Evolutionary conservation across 441 rosid genomes (phyloP).

Genomic region (Eruca vesicaria): DNA sequence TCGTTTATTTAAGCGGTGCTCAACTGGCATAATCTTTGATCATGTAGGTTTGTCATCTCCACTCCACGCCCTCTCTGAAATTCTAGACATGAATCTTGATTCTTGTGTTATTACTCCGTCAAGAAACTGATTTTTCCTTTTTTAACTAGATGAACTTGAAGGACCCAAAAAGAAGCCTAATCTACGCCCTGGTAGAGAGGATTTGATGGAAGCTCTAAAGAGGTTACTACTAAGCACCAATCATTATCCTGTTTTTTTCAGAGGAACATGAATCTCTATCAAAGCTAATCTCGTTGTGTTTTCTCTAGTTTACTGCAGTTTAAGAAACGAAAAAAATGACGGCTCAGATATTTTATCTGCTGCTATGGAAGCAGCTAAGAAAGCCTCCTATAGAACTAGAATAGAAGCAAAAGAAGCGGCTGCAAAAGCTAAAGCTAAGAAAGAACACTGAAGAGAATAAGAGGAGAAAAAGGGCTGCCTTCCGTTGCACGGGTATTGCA

Average conservation of each 20-base stretch:
- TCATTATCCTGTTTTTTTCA: not conserved
- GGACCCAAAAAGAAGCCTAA: constrained; percentile 77
- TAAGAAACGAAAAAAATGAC: constrained; percentile 39
- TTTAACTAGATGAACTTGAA: constrained; percentile 51
- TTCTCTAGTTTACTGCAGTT: constrained; percentile 44
- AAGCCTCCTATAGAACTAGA: constrained; percentile 55
- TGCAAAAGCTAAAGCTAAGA: constrained; percentile 67
- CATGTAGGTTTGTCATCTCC: constrained; percentile 42
- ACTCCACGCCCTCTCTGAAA: no score
- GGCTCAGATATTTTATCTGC: constrained; percentile 60
- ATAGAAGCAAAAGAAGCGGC: constrained; percentile 62
- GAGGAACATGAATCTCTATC: not conserved
- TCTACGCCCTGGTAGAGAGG: constrained; percentile 51
- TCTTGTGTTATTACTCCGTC: no score
- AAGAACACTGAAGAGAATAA: constrained; percentile 60
- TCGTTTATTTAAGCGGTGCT: constrained; percentile 63
- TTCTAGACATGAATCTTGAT: not conserved
- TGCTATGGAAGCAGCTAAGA: constrained; percentile 52
- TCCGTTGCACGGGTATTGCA: constrained; percentile 59
- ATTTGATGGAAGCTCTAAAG: constrained; percentile 54
- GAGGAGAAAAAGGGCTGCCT: constrained; percentile 88
- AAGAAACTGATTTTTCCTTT: not conserved
- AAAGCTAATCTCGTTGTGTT: not conserved
- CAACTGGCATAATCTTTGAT: constrained; percentile 76
- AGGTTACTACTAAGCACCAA: constrained; percentile 45